Conservation (phyloP, 352 stramenopile species). For the Pythium phragmitis region DNA sequence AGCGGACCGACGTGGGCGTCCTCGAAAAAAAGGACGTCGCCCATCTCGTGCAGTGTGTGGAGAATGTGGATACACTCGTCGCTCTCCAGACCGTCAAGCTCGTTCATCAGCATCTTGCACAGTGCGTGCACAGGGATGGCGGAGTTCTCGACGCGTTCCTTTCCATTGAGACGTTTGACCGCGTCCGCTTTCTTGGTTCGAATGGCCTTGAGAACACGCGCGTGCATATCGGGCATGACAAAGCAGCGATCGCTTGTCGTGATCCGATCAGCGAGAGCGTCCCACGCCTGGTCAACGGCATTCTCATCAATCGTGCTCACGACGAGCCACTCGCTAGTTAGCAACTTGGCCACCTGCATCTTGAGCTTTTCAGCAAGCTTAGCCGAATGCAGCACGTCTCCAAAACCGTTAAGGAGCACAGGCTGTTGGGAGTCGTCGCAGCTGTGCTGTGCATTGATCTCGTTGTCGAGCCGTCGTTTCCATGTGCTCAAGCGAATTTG, state of each 20-base stretch:
- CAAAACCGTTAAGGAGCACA: neutral
- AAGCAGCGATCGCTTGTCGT: constrained; percentile 10
- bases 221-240: constrained; percentile 12
- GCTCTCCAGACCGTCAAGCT: neutral
- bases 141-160: constrained; percentile 9
- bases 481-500: constrained; percentile 4
- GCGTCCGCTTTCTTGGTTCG: neutral
- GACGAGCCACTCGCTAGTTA: neutral
- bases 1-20: constrained; percentile 2
- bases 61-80: constrained; percentile 12
- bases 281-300: constrained; percentile 6
- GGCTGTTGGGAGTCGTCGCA: neutral
- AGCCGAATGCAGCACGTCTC: neutral
- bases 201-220: neutral
- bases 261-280: constrained; percentile 1
- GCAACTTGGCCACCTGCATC: constrained; percentile 2
- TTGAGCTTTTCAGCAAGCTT: constrained; percentile 3
- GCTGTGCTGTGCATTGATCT: neutral
- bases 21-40: constrained; percentile 22
- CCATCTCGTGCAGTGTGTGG: constrained; percentile 20
- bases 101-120: neutral
- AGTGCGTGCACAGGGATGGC: neutral
- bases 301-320: constrained; percentile 12
- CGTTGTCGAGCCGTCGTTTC: constrained; percentile 1
- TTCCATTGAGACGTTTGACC: neutral